phyloP scores from a whole-genome alignment of 1,284 basidiomycete species.

The Naganishia albida region DNA sequence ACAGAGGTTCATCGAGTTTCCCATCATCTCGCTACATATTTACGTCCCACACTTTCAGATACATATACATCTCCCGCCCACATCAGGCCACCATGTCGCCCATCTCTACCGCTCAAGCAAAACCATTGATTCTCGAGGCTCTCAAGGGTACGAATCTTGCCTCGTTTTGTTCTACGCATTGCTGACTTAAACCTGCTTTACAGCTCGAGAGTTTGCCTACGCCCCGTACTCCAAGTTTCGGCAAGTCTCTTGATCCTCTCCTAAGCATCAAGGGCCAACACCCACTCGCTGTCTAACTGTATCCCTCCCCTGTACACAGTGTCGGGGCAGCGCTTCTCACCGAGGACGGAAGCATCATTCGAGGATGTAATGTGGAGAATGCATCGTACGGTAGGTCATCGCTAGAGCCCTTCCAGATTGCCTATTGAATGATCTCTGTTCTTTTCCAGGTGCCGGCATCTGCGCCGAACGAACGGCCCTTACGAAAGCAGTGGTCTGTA shows the following conservation, averaged over 20 bases:
- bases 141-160: background rate
- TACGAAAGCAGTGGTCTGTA: slow-evolving; percentile 76
- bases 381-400: slow-evolving; percentile 72
- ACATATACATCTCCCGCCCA: too few species aligned
- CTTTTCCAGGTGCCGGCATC: slow-evolving; percentile 57
- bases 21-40: too few species aligned
- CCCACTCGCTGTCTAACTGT: background rate
- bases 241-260: slow-evolving; percentile 30
- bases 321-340: slow-evolving; percentile 82
- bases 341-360: slow-evolving; percentile 69
- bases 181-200: background rate
- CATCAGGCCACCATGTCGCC: background rate
- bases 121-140: slow-evolving; percentile 7
- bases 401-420: background rate
- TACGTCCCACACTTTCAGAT: too few species aligned
- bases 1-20: too few species aligned
- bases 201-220: slow-evolving; percentile 66
- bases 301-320: slow-evolving; percentile 32
- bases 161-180: background rate
- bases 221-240: slow-evolving; percentile 80
- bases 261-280: background rate
- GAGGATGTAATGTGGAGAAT: slow-evolving; percentile 86
- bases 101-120: background rate
- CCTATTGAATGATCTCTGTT: background rate
- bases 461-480: slow-evolving; percentile 88